Conservation (phyloP, 2,329 filamentous ascomycete genomes). For the Ophiocordyceps camponoti-rufipedis region DNA sequence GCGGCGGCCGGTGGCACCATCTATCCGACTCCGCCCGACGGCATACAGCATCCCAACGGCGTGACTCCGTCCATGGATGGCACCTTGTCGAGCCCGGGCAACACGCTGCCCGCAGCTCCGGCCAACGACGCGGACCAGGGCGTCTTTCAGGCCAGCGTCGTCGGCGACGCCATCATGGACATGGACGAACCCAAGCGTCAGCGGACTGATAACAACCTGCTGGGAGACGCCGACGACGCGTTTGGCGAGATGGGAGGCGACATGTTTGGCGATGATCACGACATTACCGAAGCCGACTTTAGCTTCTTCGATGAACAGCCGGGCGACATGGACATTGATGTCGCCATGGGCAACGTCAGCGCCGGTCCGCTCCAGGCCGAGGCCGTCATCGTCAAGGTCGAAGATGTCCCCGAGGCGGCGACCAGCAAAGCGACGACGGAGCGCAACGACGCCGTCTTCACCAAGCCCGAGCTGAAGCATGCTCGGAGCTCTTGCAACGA, state of each 20-base stretch:
- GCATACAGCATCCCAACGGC: slow-evolving; percentile 32
- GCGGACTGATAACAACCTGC: slow-evolving; percentile 21
- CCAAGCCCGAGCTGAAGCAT: slow-evolving; percentile 41
- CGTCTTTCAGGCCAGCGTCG: slow-evolving; percentile 6
- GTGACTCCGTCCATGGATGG: slow-evolving; percentile 39
- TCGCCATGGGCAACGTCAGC: slow-evolving; percentile 10
- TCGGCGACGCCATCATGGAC: slow-evolving; percentile 7
- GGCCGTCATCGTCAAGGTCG: background rate
- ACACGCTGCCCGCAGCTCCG: slow-evolving; percentile 14
- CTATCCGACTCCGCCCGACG: slow-evolving; percentile 58
- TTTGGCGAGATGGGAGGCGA: slow-evolving; percentile 53
- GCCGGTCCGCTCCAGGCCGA: slow-evolving; percentile 4
- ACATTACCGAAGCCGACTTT: slow-evolving; percentile 69
- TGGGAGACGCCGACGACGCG: slow-evolving; percentile 35
- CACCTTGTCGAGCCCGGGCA: slow-evolving; percentile 35
- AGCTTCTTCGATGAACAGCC: slow-evolving; percentile 60
- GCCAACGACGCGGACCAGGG: slow-evolving; percentile 12
- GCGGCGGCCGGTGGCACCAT: slow-evolving; percentile 31
- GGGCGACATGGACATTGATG: slow-evolving; percentile 19
- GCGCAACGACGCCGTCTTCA: slow-evolving; percentile 23
- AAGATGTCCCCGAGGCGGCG: slow-evolving; percentile 3
- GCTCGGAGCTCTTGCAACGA: slow-evolving; percentile 34
- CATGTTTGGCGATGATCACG: slow-evolving; percentile 46
- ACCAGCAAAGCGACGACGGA: slow-evolving; percentile 5
- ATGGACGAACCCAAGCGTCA: slow-evolving; percentile 25